These are phyloP conservation scores for Colletotrichum aenigma DNA, from an alignment of 2,329 filamentous ascomycete genomes.

Conservation along the genomic window DNA sequence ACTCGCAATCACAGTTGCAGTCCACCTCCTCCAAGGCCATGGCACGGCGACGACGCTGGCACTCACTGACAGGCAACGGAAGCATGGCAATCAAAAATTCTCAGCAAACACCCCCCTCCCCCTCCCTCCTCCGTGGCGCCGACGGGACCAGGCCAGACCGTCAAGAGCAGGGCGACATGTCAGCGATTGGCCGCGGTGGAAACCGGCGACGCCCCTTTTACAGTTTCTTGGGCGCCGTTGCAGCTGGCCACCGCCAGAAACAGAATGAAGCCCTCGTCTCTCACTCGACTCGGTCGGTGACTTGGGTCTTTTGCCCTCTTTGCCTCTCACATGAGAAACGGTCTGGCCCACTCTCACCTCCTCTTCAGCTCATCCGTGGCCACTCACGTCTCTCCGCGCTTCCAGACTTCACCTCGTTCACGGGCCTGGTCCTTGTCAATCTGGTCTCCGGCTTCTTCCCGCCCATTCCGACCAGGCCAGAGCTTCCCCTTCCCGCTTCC, in stretches of 20 bases:
- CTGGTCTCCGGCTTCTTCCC: constrained; percentile 15
- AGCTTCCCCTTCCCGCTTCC: background rate
- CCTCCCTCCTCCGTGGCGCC: background rate
- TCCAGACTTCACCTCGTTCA: background rate
- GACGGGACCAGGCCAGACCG: constrained; percentile 6
- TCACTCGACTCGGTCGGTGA: background rate
- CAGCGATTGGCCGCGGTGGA: constrained; percentile 6
- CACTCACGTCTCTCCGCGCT: background rate
- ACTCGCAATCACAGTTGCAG: background rate
- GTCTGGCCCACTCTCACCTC: background rate
- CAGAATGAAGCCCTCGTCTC: background rate
- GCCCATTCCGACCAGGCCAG: constrained; percentile 6
- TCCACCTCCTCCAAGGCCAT: background rate
- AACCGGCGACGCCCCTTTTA: constrained; percentile 3
- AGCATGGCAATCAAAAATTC: background rate
- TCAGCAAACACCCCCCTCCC: background rate
- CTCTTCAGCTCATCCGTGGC: background rate
- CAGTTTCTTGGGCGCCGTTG: constrained; percentile 8
- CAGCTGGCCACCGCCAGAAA: constrained; percentile 3
- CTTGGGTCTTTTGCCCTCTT: background rate
- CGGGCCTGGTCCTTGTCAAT: background rate
- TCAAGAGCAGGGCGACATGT: constrained; percentile 1
- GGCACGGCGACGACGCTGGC: background rate
- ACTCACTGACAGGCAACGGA: background rate
- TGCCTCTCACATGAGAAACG: background rate